Percentiles rank a stretch among this genome's conserved stretches.
Evolutionary conservation across 306 rosid species (phyloP).

Genomic region (Adenanthera pavonina): DNA sequence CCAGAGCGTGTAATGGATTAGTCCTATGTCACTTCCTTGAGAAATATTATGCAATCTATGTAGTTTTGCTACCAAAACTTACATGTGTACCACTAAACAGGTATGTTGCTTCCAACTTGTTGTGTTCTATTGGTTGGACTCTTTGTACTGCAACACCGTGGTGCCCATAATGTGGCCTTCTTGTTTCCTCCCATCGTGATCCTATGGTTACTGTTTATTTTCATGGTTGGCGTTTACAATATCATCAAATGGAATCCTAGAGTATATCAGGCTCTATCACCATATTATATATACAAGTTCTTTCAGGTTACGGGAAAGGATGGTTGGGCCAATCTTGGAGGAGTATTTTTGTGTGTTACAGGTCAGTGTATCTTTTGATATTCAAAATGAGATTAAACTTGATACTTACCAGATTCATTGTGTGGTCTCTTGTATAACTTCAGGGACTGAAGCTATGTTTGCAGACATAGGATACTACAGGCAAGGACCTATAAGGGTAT

Average conservation of each 20-base stretch:
- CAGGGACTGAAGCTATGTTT: conserved; percentile 89
- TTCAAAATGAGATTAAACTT: conserved; percentile 32
- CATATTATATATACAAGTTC: conserved; percentile 74
- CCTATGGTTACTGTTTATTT: conserved; percentile 72
- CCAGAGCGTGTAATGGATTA: background rate
- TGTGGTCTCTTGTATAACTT: conserved; percentile 45
- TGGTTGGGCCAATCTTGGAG: conserved; percentile 84
- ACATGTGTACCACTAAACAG: conserved; percentile 47
- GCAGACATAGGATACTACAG: conserved; percentile 77
- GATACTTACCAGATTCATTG: conserved; percentile 36
- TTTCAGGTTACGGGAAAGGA: conserved; percentile 71
- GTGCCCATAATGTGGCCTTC: conserved; percentile 75
- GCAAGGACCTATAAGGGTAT: conserved; percentile 76
- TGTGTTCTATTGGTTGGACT: conserved; percentile 69
- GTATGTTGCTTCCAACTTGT: conserved; percentile 62
- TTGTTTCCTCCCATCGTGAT: conserved; percentile 73
- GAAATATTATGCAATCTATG: conserved; percentile 25
- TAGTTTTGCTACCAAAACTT: conserved; percentile 38
- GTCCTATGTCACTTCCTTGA: conserved; percentile 16
- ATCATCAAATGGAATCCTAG: conserved; percentile 76
- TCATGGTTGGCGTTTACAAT: conserved; percentile 78
- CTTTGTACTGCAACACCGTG: conserved; percentile 86
- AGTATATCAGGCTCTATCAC: conserved; percentile 81
- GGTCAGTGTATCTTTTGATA: conserved; percentile 54
- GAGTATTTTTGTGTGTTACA: conserved; percentile 72